Evolutionary conservation across 1,139 yeast species (phyloP).

Genomic region (Spathaspora sp.): DNA sequence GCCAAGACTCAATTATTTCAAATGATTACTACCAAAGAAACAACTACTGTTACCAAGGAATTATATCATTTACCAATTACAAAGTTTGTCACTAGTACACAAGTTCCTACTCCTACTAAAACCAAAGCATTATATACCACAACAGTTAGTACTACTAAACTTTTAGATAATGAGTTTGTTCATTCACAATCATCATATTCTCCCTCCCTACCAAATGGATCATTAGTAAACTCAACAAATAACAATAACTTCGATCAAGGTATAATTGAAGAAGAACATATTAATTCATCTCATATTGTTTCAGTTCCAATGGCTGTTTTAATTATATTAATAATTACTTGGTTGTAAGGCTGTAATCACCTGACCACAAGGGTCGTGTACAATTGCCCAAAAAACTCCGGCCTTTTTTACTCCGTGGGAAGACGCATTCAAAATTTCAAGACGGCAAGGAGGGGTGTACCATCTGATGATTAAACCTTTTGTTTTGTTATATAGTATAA

Average conservation of each 20-base stretch:
- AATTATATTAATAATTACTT: constrained; percentile 5
- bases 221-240: not conserved
- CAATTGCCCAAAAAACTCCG: not conserved
- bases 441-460: not conserved
- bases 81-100: not conserved
- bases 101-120: not conserved
- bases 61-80: constrained; percentile 3
- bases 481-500: not conserved
- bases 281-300: constrained; percentile 6
- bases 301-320: constrained; percentile 6
- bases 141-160: constrained; percentile 1
- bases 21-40: not conserved
- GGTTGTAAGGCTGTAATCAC: not conserved
- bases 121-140: not conserved
- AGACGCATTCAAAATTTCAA: not conserved
- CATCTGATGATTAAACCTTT: constrained; percentile 3
- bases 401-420: constrained; percentile 4
- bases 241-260: constrained; percentile 8
- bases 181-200: not conserved
- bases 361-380: constrained; percentile 2
- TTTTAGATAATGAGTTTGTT: not conserved
- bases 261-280: constrained; percentile 5
- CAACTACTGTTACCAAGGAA: not conserved
- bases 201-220: not conserved
- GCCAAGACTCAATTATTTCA: not conserved